phyloP scores from a whole-genome alignment of 2,329 filamentous ascomycete species.

The Calonectria leucothoes region DNA sequence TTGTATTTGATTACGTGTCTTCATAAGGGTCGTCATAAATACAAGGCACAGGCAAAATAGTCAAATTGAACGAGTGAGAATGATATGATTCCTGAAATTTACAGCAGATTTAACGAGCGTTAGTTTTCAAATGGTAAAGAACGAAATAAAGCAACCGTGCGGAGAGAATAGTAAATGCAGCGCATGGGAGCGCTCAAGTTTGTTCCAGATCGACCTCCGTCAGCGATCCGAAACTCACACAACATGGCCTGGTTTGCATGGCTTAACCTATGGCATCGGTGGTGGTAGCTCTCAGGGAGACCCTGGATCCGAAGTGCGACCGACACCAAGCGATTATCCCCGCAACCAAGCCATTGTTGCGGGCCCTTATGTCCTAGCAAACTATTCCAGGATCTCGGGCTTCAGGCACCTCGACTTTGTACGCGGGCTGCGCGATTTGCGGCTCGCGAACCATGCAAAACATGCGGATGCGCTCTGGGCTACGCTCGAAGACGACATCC shows the following conservation, averaged over 20 bases:
- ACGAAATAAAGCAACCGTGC: neutral
- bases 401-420: slow-evolving; percentile 20
- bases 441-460: slow-evolving; percentile 89
- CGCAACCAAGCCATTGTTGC: neutral
- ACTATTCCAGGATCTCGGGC: neutral
- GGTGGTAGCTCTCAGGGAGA: neutral
- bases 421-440: slow-evolving; percentile 45
- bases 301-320: neutral
- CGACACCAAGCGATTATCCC: neutral
- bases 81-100: neutral
- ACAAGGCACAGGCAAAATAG: neutral
- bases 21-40: too few relatives aligned
- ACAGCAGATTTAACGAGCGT: neutral
- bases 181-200: neutral
- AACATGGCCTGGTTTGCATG: neutral
- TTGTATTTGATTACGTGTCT: too few relatives aligned
- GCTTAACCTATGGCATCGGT: neutral
- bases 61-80: neutral
- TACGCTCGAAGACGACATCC: slow-evolving; percentile 72
- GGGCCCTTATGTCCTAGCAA: neutral
- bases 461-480: slow-evolving; percentile 69
- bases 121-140: neutral
- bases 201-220: neutral
- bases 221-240: neutral
- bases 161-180: neutral